Evolutionary conservation across 129 eudicot genomes (phyloP).

Genomic region (Tanacetum coccineum): DNA sequence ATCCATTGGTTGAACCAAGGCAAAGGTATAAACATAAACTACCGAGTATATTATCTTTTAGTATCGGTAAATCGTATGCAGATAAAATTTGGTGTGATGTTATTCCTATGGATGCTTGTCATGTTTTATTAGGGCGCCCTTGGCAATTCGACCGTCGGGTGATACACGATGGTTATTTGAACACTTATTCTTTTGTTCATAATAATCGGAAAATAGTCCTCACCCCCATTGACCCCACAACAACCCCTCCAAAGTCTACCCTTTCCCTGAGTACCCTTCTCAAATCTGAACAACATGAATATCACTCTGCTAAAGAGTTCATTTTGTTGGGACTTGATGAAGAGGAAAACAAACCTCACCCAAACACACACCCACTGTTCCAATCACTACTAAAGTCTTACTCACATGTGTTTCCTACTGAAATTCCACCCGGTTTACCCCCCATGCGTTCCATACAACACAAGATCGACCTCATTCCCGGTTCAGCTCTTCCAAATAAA

Average conservation of each 20-base stretch:
- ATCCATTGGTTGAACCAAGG: slow-evolving; percentile 7
- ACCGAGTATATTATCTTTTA: neutral
- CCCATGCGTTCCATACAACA: neutral
- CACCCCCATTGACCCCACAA: neutral
- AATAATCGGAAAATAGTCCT: neutral
- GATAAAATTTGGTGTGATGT: neutral
- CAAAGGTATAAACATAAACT: neutral
- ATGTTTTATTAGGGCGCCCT: neutral
- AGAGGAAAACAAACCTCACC: neutral
- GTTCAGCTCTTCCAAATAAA: neutral
- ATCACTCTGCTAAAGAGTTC: neutral
- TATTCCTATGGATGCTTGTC: slow-evolving; percentile 2
- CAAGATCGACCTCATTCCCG: neutral
- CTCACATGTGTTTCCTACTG: neutral
- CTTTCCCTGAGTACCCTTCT: neutral
- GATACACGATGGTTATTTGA: neutral
- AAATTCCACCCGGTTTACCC: neutral
- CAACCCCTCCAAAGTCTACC: neutral
- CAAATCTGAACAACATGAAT: neutral
- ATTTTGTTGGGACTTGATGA: neutral
- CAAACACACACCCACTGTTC: neutral
- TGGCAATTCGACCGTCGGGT: neutral
- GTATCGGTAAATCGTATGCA: neutral
- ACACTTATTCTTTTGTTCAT: neutral
- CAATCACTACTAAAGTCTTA: neutral